A percentile compares a stretch with the other conserved stretches of the same genome.
phyloP scores from a whole-genome alignment of 768 basidiomycete species.

The Mycena indigotica region DNA sequence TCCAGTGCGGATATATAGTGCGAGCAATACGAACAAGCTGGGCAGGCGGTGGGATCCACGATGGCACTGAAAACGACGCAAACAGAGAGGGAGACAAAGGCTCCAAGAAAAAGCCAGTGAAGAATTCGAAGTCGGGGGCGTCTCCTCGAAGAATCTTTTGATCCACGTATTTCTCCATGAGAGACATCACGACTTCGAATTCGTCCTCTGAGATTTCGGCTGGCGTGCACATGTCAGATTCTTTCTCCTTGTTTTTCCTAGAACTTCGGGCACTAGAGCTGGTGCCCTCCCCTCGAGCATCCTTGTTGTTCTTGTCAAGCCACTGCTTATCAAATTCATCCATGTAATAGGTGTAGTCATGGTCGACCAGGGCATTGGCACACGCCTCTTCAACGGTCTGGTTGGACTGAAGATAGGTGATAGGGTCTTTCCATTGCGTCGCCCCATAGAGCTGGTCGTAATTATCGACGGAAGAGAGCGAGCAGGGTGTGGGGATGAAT shows the following conservation, averaged over 20 bases:
- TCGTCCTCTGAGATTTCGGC: constrained; percentile 84
- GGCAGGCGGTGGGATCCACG: constrained; percentile 65
- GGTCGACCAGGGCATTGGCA: constrained; percentile 58
- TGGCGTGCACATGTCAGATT: constrained; percentile 66
- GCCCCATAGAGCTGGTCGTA: constrained; percentile 77
- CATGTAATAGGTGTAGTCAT: constrained; percentile 85
- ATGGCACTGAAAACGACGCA: constrained; percentile 66
- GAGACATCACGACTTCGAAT: constrained; percentile 93
- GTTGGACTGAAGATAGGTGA: constrained; percentile 77
- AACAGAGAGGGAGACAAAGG: constrained; percentile 65
- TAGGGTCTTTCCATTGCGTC: constrained; percentile 73
- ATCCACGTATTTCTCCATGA: constrained; percentile 90
- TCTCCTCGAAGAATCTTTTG: constrained; percentile 74
- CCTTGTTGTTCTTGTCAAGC: constrained; percentile 90
- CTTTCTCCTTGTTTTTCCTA: constrained; percentile 83
- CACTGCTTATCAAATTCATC: constrained; percentile 96
- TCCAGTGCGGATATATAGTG: constrained; percentile 87
- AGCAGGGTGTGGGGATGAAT: constrained; percentile 93
- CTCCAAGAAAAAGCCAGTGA: constrained; percentile 62
- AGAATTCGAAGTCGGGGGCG: constrained; percentile 74
- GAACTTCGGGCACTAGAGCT: constrained; percentile 67
- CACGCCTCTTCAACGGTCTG: constrained; percentile 82
- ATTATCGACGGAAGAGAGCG: constrained; percentile 75
- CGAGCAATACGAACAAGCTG: constrained; percentile 71
- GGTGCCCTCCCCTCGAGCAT: constrained; percentile 83